Evolutionary conservation across 2,329 filamentous ascomycete genomes (phyloP).

Genomic region (Fusarium pseudocircinatum): DNA sequence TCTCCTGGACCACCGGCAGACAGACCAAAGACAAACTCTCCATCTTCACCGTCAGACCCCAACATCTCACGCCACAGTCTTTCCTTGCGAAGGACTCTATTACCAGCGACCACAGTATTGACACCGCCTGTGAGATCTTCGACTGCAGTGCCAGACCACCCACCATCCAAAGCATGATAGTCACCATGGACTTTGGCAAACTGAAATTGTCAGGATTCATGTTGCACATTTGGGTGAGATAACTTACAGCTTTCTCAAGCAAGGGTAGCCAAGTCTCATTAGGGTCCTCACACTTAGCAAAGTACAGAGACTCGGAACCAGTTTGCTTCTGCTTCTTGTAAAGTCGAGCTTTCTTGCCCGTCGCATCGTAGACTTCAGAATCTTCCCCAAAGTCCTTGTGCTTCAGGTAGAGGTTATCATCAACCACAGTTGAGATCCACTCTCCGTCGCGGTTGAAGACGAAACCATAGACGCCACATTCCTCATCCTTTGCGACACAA

Average conservation of each 20-base stretch:
- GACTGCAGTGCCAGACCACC: slow-evolving; percentile 65
- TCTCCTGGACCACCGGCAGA: slow-evolving; percentile 45
- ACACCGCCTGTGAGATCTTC: slow-evolving; percentile 66
- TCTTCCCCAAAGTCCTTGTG: slow-evolving; percentile 54
- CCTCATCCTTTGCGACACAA: slow-evolving; percentile 74
- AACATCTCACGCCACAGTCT: slow-evolving; percentile 76
- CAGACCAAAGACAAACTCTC: slow-evolving; percentile 70
- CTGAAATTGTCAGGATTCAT: slow-evolving; percentile 15
- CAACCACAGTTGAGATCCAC: slow-evolving; percentile 76
- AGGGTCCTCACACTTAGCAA: slow-evolving; percentile 72
- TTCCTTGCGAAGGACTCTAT: slow-evolving; percentile 71
- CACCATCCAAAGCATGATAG: slow-evolving; percentile 73
- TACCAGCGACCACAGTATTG: slow-evolving; percentile 63
- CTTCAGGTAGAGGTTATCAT: slow-evolving; percentile 66
- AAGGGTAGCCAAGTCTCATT: slow-evolving; percentile 81
- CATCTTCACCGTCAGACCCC: slow-evolving; percentile 71
- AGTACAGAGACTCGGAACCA: slow-evolving; percentile 74
- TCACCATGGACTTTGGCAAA: slow-evolving; percentile 82
- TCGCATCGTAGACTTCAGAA: slow-evolving; percentile 50
- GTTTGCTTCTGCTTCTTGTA: slow-evolving; percentile 72
- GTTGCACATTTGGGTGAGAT: rapidly evolving
- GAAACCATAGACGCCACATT: slow-evolving; percentile 76
- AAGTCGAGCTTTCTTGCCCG: slow-evolving; percentile 64
- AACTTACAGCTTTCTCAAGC: slow-evolving; percentile 71
- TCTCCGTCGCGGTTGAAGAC: slow-evolving; percentile 77